phyloP scores from a whole-genome alignment of 805 yeast genomes.

The Ogataea dorogensis region DNA sequence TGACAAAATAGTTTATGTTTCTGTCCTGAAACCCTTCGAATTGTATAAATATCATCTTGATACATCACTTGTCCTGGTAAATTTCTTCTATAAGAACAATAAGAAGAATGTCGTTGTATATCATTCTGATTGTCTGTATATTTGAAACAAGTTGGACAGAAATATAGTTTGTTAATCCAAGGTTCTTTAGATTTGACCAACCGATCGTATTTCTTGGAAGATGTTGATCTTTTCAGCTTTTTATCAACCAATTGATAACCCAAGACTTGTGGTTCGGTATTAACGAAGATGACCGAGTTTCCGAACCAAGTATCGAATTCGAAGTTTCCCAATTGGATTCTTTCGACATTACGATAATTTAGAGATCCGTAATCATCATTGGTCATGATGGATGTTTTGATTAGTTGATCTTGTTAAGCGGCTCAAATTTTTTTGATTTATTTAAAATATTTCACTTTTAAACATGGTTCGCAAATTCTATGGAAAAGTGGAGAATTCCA shows the following conservation, averaged over 20 bases:
- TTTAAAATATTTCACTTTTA: background rate
- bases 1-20: conserved; percentile 71
- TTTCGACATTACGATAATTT: conserved; percentile 57
- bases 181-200: conserved; percentile 22
- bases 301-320: conserved; percentile 87
- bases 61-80: conserved; percentile 73
- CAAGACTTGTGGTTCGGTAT: conserved; percentile 42
- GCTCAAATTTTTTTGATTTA: conserved; percentile 1
- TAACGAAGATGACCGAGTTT: conserved; percentile 68
- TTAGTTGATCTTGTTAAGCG: conserved; percentile 8
- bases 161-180: conserved; percentile 63
- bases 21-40: conserved; percentile 67
- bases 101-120: conserved; percentile 48
- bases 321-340: conserved; percentile 66
- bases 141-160: conserved; percentile 84
- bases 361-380: conserved; percentile 55
- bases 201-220: conserved; percentile 19
- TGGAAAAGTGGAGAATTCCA: too few species aligned
- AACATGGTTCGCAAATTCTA: conserved; percentile 14
- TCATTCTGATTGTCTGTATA: conserved; percentile 53
- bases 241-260: conserved; percentile 40
- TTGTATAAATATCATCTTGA: conserved; percentile 51
- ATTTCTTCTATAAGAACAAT: conserved; percentile 39
- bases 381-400: conserved; percentile 2
- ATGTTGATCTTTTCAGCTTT: conserved; percentile 20